Conservation (phyloP, 129 eudicot species). For the Artemisia tridentata region DNA sequence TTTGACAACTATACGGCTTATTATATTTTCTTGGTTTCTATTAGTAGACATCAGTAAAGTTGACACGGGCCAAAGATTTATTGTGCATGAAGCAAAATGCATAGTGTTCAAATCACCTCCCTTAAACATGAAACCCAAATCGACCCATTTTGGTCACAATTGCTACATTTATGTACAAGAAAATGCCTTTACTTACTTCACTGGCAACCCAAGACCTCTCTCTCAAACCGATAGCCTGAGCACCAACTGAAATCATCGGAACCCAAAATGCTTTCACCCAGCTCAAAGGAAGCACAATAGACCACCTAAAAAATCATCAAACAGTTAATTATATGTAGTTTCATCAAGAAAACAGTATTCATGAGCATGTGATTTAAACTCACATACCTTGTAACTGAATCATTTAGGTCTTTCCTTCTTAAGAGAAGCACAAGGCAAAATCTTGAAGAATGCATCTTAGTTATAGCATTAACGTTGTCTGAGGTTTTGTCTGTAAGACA, state of each 20-base stretch:
- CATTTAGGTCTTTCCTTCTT: conserved; percentile 40
- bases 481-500: conserved; percentile 41
- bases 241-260: conserved; percentile 69
- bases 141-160: neutral
- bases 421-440: conserved; percentile 68
- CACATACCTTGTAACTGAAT: conserved; percentile 54
- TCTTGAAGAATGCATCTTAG: conserved; percentile 41
- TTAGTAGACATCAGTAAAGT: too few species aligned
- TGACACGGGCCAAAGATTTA: too few species aligned
- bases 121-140: neutral
- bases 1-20: too few species aligned
- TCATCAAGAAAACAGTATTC: neutral
- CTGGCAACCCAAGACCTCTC: conserved; percentile 90
- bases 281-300: conserved; percentile 76
- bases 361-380: neutral
- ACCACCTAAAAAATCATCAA: conserved; percentile 51
- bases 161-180: neutral
- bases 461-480: conserved; percentile 24
- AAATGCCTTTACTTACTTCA: conserved; percentile 54
- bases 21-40: too few species aligned
- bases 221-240: conserved; percentile 78
- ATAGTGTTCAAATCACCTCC: too few species aligned
- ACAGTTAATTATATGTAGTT: neutral
- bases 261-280: conserved; percentile 94
- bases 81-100: too few species aligned